Evolutionary conservation across 2,329 filamentous ascomycete genomes (phyloP).

Genomic region (Phoma herbarum): DNA sequence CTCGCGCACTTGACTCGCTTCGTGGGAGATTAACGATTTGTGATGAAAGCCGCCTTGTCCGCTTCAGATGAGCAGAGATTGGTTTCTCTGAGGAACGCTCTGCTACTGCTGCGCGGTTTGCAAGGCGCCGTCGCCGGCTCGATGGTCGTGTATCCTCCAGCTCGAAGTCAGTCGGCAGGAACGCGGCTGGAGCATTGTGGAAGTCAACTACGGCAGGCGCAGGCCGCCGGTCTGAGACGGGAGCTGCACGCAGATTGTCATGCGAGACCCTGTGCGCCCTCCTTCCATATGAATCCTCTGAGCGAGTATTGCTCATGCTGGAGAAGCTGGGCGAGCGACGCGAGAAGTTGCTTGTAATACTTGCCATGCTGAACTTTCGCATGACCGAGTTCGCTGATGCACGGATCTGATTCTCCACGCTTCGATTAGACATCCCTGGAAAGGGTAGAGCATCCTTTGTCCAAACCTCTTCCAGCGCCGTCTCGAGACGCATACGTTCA

Average conservation of each 20-base stretch:
- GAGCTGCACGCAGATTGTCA: constrained; percentile 35
- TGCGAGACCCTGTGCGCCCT: constrained; percentile 39
- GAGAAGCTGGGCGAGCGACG: constrained; percentile 72
- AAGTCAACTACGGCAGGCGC: constrained; percentile 54
- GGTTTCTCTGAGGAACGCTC: constrained; percentile 37
- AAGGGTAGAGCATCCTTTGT: constrained; percentile 81
- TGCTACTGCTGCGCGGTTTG: constrained; percentile 34
- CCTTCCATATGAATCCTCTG: constrained; percentile 47
- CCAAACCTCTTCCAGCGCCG: constrained; percentile 80
- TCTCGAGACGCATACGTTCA: constrained; percentile 81
- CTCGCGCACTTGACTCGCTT: constrained; percentile 32
- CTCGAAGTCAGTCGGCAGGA: constrained; percentile 60
- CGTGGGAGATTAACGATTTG: constrained; percentile 44
- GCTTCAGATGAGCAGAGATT: constrained; percentile 36
- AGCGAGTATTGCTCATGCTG: constrained; percentile 51
- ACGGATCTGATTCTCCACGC: constrained; percentile 75
- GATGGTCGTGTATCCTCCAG: constrained; percentile 41
- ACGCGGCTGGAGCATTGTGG: constrained; percentile 58
- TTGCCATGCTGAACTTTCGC: constrained; percentile 84
- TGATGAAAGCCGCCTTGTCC: constrained; percentile 42
- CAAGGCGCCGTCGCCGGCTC: constrained; percentile 41
- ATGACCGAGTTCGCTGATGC: constrained; percentile 87
- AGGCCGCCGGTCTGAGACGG: constrained; percentile 38
- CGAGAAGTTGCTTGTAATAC: constrained; percentile 78
- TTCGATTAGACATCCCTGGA: constrained; percentile 77